phyloP scores from a whole-genome alignment of 2,329 filamentous ascomycete species.

The Tolypocladium pustulatum region DNA sequence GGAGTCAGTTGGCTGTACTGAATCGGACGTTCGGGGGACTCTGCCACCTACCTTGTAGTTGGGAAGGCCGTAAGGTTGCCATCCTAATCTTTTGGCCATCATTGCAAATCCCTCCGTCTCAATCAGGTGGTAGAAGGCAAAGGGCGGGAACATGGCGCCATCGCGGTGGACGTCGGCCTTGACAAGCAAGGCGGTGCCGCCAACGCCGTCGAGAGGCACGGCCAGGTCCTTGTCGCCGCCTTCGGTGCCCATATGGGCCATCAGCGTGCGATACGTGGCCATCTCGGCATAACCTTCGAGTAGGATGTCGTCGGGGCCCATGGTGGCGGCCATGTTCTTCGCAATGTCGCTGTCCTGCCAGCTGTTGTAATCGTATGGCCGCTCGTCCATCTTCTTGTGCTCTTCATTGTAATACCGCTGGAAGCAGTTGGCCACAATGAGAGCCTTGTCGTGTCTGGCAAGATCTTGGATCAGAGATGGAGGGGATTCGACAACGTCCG shows the following conservation, averaged over 20 bases:
- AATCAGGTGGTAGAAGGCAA: slow-evolving; percentile 91
- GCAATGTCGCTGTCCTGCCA: slow-evolving; percentile 87
- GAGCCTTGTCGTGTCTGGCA: slow-evolving; percentile 74
- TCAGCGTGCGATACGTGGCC: slow-evolving; percentile 81
- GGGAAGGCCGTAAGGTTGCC: slow-evolving; percentile 77
- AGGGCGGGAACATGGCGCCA: slow-evolving; percentile 96
- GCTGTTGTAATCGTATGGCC: slow-evolving; percentile 94
- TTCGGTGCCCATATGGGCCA: slow-evolving; percentile 67
- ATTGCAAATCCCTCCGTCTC: slow-evolving; percentile 98
- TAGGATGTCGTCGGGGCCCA: slow-evolving; percentile 87
- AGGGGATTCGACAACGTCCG: slow-evolving; percentile 85
- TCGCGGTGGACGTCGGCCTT: slow-evolving; percentile 96
- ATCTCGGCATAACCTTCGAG: slow-evolving; percentile 90
- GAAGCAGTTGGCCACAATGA: slow-evolving; percentile 93
- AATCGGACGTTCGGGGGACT: too few species aligned
- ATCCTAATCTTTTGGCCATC: slow-evolving; percentile 86
- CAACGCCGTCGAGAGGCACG: slow-evolving; percentile 81
- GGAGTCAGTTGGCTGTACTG: slow-evolving; percentile 5
- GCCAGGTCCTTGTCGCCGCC: slow-evolving; percentile 48
- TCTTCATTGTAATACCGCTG: slow-evolving; percentile 68
- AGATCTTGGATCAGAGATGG: slow-evolving; percentile 81
- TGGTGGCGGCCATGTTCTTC: slow-evolving; percentile 60
- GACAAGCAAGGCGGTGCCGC: slow-evolving; percentile 83
- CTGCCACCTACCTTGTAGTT: slow-evolving; percentile 75
- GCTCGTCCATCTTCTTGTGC: slow-evolving; percentile 59